Evolutionary conservation across 1,139 yeast species (phyloP).

Genomic region (Wickerhamiella pararugosa): DNA sequence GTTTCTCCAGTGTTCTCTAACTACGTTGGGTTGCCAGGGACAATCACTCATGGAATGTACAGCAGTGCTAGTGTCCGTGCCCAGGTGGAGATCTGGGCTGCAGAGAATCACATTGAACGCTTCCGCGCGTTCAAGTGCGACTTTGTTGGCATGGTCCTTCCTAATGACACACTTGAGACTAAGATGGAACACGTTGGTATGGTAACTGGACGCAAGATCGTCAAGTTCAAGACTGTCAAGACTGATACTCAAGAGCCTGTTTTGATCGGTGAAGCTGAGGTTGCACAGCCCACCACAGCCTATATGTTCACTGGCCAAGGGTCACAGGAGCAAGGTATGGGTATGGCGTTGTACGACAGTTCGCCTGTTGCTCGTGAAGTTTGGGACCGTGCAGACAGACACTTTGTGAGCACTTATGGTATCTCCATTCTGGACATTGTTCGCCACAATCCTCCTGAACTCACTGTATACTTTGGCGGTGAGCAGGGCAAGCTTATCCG

Average conservation of each 20-base stretch:
- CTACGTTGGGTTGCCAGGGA: slow-evolving; percentile 89
- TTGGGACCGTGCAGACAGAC: slow-evolving; percentile 96
- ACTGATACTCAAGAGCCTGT: slow-evolving; percentile 58
- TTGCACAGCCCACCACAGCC: slow-evolving; percentile 93
- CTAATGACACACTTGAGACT: slow-evolving; percentile 80
- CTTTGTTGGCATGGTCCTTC: slow-evolving; percentile 94
- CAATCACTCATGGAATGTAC: slow-evolving; percentile 98
- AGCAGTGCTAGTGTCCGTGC: slow-evolving; percentile 92
- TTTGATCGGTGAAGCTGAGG: slow-evolving; percentile 90
- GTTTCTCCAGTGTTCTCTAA: slow-evolving; percentile 90
- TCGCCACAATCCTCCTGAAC: slow-evolving; percentile 86
- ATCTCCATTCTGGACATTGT: slow-evolving; percentile 94
- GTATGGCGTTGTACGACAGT: slow-evolving; percentile 91
- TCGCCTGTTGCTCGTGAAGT: slow-evolving; percentile 88
- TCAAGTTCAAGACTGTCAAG: slow-evolving; percentile 80
- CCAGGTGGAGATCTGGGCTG: slow-evolving; percentile 96
- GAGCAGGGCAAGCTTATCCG: slow-evolving; percentile 90
- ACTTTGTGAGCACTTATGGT: slow-evolving; percentile 86
- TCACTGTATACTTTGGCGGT: slow-evolving; percentile 95
- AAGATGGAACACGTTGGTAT: slow-evolving; percentile 92
- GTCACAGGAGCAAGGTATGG: slow-evolving; percentile 99
- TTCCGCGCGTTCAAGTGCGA: slow-evolving; percentile 87
- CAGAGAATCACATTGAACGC: slow-evolving; percentile 88
- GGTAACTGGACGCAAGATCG: slow-evolving; percentile 97
- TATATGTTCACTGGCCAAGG: slow-evolving; percentile 99